A percentile compares a stretch with the other conserved stretches of the same genome.
phyloP scores from a whole-genome alignment of 192 early-diverging fungal genomes.

The Neocallimastix lanati region DNA sequence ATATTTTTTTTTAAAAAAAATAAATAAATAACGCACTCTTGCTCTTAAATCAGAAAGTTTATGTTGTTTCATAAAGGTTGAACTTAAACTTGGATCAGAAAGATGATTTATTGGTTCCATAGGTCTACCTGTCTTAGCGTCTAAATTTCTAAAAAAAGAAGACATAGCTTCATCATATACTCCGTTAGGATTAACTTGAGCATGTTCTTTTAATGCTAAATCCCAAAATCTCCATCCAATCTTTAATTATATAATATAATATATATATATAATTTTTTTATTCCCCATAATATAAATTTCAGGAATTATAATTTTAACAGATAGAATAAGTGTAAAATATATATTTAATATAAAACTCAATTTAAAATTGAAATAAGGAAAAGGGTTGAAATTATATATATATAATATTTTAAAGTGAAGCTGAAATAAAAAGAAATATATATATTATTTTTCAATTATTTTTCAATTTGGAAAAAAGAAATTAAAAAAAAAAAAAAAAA shows the following conservation, averaged over 20 bases:
- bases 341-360: too few relatives aligned
- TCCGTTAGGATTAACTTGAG: conserved; percentile 12
- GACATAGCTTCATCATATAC: conserved; percentile 22
- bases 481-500: neutral
- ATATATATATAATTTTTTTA: too few relatives aligned
- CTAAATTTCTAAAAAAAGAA: conserved; percentile 29
- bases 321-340: too few relatives aligned
- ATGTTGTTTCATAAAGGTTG: neutral
- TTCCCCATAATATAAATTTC: too few relatives aligned
- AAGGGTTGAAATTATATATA: too few relatives aligned
- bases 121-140: conserved; percentile 2
- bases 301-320: too few relatives aligned
- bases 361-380: too few relatives aligned
- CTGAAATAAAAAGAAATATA: too few relatives aligned
- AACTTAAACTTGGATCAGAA: neutral
- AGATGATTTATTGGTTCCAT: neutral
- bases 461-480: too few relatives aligned
- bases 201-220: conserved; percentile 31
- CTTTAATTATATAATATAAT: conserved; percentile 5
- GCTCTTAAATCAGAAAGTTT: conserved; percentile 17
- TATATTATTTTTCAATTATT: too few relatives aligned
- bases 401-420: too few relatives aligned
- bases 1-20: too few relatives aligned
- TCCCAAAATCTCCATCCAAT: conserved; percentile 39
- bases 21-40: neutral